Conservation (phyloP, 108 stramenopile genomes). For the Fragilariopsis cylindrus region DNA sequence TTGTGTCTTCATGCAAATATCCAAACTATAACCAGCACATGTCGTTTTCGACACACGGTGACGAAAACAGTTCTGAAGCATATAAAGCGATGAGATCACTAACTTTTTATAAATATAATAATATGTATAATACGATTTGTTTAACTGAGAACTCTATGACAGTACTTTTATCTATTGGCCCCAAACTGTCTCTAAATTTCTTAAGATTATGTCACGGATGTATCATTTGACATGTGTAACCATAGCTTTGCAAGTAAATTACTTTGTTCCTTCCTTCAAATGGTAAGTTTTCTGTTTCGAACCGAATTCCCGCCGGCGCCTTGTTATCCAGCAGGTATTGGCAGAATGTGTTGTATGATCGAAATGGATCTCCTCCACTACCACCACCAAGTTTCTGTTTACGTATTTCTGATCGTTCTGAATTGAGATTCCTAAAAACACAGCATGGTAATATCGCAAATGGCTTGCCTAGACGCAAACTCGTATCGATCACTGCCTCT, state of each 20-base stretch:
- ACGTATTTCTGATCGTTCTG: slow-evolving; percentile 23
- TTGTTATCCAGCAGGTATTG: slow-evolving; percentile 57
- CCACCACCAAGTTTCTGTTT: slow-evolving; percentile 26
- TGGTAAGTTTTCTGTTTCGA: slow-evolving; percentile 46
- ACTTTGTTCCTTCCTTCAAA: slow-evolving; percentile 68
- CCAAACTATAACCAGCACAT: too few species aligned
- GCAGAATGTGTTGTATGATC: slow-evolving; percentile 52
- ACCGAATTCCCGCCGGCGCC: slow-evolving; percentile 33
- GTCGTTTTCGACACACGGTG: background rate
- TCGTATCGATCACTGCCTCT: slow-evolving; percentile 67
- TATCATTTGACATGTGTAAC: background rate
- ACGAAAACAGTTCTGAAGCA: background rate
- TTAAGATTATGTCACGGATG: too few species aligned
- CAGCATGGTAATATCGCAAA: slow-evolving; percentile 71
- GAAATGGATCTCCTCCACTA: slow-evolving; percentile 38
- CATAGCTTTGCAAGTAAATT: slow-evolving; percentile 31
- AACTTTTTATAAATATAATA: background rate
- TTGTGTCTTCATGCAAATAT: too few species aligned
- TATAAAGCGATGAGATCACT: background rate
- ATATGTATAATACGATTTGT: background rate
- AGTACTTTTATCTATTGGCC: too few species aligned
- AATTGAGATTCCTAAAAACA: slow-evolving; percentile 64
- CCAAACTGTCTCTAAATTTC: too few species aligned
- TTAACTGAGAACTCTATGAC: background rate
- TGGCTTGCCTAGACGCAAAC: slow-evolving; percentile 53